These are phyloP conservation scores for Apiotrichum laibachii DNA, from an alignment of 1,284 basidiomycete species.

Conservation along the genomic window DNA sequence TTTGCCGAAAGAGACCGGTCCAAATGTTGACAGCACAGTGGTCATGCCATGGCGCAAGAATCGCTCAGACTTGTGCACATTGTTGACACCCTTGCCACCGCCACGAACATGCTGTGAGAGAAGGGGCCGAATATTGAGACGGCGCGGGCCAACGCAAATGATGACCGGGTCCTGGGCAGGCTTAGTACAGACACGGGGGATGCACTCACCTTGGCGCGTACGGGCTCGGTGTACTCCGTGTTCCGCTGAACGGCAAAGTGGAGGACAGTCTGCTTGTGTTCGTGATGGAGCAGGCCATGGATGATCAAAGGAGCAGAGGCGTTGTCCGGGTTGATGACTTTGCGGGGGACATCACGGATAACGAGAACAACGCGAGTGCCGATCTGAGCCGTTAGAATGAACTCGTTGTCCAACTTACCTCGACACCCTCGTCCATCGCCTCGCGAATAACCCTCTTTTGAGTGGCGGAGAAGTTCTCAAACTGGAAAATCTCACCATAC, in stretches of 20 bases:
- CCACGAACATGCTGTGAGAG: constrained; percentile 90
- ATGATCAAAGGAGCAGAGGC: constrained; percentile 63
- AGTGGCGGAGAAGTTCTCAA: constrained; percentile 89
- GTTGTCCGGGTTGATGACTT: constrained; percentile 50
- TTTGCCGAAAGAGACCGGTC: constrained; percentile 84
- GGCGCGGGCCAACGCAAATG: constrained; percentile 82
- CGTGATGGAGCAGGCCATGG: constrained; percentile 86
- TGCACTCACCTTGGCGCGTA: constrained; percentile 76
- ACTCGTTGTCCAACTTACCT: constrained; percentile 55
- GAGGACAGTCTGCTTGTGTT: constrained; percentile 91
- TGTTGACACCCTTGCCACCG: constrained; percentile 86
- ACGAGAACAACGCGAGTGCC: constrained; percentile 75
- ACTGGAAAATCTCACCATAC: constrained; percentile 94
- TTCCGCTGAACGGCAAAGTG: constrained; percentile 94
- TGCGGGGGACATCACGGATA: constrained; percentile 66
- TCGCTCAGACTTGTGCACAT: constrained; percentile 96
- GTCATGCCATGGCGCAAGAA: constrained; percentile 80
- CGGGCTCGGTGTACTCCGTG: constrained; percentile 85
- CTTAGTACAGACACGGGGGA: not conserved
- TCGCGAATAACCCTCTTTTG: constrained; percentile 69
- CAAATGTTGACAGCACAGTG: constrained; percentile 80
- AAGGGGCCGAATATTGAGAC: constrained; percentile 77
- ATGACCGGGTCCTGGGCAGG: constrained; percentile 72
- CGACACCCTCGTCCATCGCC: constrained; percentile 64
- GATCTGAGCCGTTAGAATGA: constrained; percentile 55